A percentile compares a stretch with the other conserved stretches of the same genome.
Conservation (phyloP, 192 early-diverging fungal species). For the Funneliformis geosporum region DNA sequence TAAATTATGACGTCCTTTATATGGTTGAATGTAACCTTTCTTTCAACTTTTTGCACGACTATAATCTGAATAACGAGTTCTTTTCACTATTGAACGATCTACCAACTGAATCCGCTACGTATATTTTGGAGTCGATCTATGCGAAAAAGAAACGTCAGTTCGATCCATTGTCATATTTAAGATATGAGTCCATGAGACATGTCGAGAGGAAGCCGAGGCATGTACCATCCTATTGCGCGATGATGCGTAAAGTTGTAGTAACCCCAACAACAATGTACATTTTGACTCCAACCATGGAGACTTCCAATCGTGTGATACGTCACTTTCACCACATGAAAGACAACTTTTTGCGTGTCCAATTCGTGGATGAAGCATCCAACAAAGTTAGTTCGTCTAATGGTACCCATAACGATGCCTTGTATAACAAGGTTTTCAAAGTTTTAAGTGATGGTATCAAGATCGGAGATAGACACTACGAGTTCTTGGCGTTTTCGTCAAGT, state of each 20-base stretch:
- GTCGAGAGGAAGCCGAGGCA: conserved; percentile 31
- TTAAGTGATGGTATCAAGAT: conserved; percentile 57
- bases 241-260: conserved; percentile 59
- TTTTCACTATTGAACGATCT: conserved; percentile 31
- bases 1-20: conserved; percentile 48
- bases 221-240: conserved; percentile 49
- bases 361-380: conserved; percentile 62
- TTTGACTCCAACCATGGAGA: conserved; percentile 64
- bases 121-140: conserved; percentile 43
- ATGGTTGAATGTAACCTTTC: conserved; percentile 48
- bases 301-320: conserved; percentile 74
- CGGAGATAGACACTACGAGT: conserved; percentile 56
- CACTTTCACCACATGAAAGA: conserved; percentile 51
- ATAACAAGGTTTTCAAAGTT: conserved; percentile 52
- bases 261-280: conserved; percentile 70
- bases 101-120: conserved; percentile 34
- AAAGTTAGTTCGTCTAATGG: conserved; percentile 39
- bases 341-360: conserved; percentile 70
- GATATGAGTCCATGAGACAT: conserved; percentile 25
- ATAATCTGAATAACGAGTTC: conserved; percentile 46
- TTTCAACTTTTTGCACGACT: conserved; percentile 43
- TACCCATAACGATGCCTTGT: conserved; percentile 43
- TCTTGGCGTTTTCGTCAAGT: conserved; percentile 64
- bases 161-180: conserved; percentile 40
- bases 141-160: conserved; percentile 40